Conservation (phyloP, 768 basidiomycete genomes). For the Naganishia antarctica region DNA sequence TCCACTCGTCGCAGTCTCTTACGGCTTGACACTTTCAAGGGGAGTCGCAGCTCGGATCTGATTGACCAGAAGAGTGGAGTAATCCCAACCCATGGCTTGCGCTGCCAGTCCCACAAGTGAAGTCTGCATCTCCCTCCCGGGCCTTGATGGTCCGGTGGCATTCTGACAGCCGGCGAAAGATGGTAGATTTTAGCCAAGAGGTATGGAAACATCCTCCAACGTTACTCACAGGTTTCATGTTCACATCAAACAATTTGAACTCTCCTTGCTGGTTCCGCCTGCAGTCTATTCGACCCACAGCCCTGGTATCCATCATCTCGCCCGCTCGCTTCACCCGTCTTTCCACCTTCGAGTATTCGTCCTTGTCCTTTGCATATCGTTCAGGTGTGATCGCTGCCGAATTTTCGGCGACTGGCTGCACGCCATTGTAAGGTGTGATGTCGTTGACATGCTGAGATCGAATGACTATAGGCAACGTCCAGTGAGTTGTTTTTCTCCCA, state of each 20-base stretch:
- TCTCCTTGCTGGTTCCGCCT: constrained; percentile 26
- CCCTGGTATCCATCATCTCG: constrained; percentile 22
- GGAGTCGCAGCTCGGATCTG: constrained; percentile 30
- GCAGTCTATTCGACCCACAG: constrained; percentile 38
- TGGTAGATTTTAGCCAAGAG: too few relatives aligned
- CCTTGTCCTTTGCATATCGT: constrained; percentile 31
- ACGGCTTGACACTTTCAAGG: background rate
- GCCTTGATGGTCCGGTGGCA: constrained; percentile 41
- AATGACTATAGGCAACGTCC: constrained; percentile 40
- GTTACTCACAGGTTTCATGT: constrained; percentile 44
- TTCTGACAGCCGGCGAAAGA: constrained; percentile 31
- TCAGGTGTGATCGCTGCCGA: constrained; percentile 32
- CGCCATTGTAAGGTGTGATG: constrained; percentile 44
- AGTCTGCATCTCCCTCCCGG: constrained; percentile 41
- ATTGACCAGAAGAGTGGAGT: constrained; percentile 31
- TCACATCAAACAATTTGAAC: constrained; percentile 43
- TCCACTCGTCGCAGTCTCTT: too few relatives aligned
- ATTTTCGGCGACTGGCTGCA: constrained; percentile 40
- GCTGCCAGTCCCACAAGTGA: constrained; percentile 40
- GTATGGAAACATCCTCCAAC: background rate
- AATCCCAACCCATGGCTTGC: constrained; percentile 42
- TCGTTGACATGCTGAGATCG: constrained; percentile 38
- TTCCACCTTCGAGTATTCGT: constrained; percentile 30
- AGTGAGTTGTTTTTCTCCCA: constrained; percentile 33
- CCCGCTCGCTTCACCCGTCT: constrained; percentile 32